Base-by-base conservation (phyloP, 2,329 filamentous ascomycete species). In the Fusarium buxicola region DNA sequence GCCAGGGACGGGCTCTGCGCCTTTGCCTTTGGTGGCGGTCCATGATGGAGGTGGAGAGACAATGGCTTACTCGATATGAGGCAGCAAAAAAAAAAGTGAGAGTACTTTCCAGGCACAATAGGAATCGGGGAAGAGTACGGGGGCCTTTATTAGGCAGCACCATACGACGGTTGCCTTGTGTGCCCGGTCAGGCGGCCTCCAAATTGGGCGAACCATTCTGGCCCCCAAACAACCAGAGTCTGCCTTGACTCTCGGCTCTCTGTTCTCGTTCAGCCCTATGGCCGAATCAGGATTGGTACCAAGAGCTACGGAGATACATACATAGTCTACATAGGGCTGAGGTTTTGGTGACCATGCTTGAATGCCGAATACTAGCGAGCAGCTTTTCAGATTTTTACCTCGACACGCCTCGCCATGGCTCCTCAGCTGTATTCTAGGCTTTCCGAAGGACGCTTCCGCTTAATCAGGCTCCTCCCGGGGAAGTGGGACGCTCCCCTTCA, bases 1-100 rank as follows among this genome's bases (percentile, higher is more conserved):
- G 51, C 58, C 58, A 35, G 45, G 40, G 45, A 15, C 36, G 58
- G 45, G 41, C 39, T 55, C 43, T 52, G 34, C 40, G 59, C 36
- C 30, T 59, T 31, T 50, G 59, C 36, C 30, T 59, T 31, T 50
- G 34, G 41, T 47, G 46, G 36, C 47, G 36, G 13, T 63, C 41
- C 59, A 63, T 63, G 35, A 41, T 39, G 13, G 27, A 25, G 27
- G 7, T n/a, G 21, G n/a, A 43, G 28, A n/a, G 35, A 52, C 47
- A 56, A 56, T 44, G 28, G 31, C 52, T 58, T 62, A n/a, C n/a
- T n/a, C n/a, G n/a, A n/a, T 38, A 40, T 43, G 55, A 63, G 60
- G 60, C 60, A 49, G 36, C 48, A 38, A 38, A 9, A 12, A n/a
- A 36, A 21, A 30, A 5, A 24, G 25, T 13, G 16, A 36, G 46